Percentiles rank a stretch among this genome's conserved stretches.
These are phyloP conservation scores for Coelastrella sp. DNA, from an alignment of 139 green algal genomes.

Conservation along the genomic window DNA sequence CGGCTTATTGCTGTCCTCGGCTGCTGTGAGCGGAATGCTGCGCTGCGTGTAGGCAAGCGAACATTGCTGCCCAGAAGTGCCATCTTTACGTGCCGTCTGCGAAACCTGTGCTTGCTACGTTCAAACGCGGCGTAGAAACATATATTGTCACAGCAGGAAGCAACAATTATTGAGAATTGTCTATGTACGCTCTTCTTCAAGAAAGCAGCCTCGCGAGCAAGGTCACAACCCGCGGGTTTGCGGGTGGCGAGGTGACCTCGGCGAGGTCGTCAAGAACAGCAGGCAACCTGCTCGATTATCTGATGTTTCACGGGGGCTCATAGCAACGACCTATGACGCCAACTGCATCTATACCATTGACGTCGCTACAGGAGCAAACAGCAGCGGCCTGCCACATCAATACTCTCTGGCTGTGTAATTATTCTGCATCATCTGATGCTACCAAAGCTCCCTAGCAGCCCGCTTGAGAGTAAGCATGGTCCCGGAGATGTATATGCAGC, in stretches of 20 bases:
- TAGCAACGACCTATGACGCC: too few relatives aligned
- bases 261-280: neutral
- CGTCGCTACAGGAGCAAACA: too few relatives aligned
- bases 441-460: too few relatives aligned
- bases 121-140: neutral
- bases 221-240: neutral
- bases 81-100: neutral
- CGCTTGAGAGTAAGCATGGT: too few relatives aligned
- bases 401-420: too few relatives aligned
- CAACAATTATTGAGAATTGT: neutral
- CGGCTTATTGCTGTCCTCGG: neutral
- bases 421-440: too few relatives aligned
- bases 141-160: too few relatives aligned
- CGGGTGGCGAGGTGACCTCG: neutral
- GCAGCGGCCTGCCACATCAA: too few relatives aligned
- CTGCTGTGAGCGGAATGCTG: slow-evolving; percentile 34
- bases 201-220: neutral
- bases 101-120: neutral
- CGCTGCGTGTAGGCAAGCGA: slow-evolving; percentile 15
- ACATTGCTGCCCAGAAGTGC: slow-evolving; percentile 42
- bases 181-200: neutral
- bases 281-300: too few relatives aligned
- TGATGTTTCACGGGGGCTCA: too few relatives aligned
- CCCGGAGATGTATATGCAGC: too few relatives aligned
- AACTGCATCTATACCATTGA: too few relatives aligned